phyloP scores from a whole-genome alignment of 345 rosid species.

The Salix koriyanagi region DNA sequence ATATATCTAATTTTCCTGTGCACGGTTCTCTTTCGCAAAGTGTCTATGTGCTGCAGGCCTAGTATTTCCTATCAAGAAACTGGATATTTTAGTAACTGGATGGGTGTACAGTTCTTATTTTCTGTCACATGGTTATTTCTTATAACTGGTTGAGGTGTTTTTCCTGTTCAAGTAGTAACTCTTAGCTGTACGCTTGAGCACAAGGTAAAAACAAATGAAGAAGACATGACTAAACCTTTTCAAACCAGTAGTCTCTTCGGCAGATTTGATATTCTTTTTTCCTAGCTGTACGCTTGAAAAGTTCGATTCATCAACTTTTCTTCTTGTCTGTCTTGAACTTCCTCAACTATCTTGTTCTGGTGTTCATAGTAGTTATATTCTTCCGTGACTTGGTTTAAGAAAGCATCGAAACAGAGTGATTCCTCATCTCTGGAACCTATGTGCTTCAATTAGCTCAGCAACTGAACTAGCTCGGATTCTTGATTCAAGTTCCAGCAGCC shows the following conservation, averaged over 20 bases:
- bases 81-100: conserved; percentile 32
- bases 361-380: background rate
- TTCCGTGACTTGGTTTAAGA: background rate
- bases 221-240: background rate
- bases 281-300: too few relatives aligned
- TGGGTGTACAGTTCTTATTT: conserved; percentile 31
- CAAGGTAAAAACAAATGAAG: conserved; percentile 14
- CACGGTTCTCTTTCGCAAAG: conserved; percentile 41
- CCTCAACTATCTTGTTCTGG: background rate
- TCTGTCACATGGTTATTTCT: conserved; percentile 19
- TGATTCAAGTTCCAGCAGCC: too few relatives aligned
- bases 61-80: conserved; percentile 37
- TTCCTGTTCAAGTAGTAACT: conserved; percentile 5
- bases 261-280: background rate
- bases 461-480: too few relatives aligned
- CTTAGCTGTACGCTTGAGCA: conserved; percentile 26
- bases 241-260: background rate
- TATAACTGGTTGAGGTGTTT: background rate
- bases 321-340: background rate
- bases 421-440: background rate
- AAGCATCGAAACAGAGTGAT: background rate
- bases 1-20: conserved; percentile 6
- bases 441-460: background rate
- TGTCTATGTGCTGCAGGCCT: conserved; percentile 40
- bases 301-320: too few relatives aligned